Base-by-base conservation (phyloP, 2,329 filamentous ascomycete species). In the Tolypocladium endophyticum region DNA sequence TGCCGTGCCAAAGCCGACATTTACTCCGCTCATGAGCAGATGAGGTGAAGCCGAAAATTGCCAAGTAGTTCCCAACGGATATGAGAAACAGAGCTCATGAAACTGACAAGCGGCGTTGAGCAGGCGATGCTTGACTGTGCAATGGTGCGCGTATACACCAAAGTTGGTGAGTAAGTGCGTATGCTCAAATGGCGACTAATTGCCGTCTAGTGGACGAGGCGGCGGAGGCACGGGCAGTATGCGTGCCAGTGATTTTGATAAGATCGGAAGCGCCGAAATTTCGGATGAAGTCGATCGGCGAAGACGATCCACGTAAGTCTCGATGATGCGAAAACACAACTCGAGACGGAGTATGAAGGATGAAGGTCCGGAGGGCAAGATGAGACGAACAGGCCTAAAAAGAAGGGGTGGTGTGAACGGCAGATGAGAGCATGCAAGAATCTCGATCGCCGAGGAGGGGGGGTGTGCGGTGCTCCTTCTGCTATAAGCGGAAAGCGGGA, bases 1-100 rank as follows among this genome's bases (percentile, higher is more conserved):
- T n/a, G 28, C 50, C 12, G 28, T n/a, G 50, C 30, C 50, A 53
- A 30, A 35, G 39, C 55, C 58, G 59, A 62, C 64, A 67, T 66
- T 59, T 62, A 63, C 56, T 58, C 12, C n/a, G 45, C 28, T 45
- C 8, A 36, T 20, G 20, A 30, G 30, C 30, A 53, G 20, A 36
- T 23, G 12, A 39, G 16, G 14, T 8, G 43, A 20, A 23, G 11
- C 9, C 16, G 30, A 20, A 20, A 18, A 28, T 52, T 55, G 53
- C 18, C 18, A 39, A 52, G 35, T 25, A 36, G 30, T 6, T 28
- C 9, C n/a, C 30, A 57, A 23, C 14, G 35, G 16, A 14, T 36
- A n/a, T 14, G 18, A 16, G 14, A 20, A 53, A 53, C 18, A 30
- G 4, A 53, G 14, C 30, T 5, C 23, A 14, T 23, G 47, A 30